A percentile compares a stretch with the other conserved stretches of the same genome.
These are phyloP conservation scores for Neofusicoccum sp. DNA, from an alignment of 2,329 filamentous ascomycete species.

Conservation along the genomic window DNA sequence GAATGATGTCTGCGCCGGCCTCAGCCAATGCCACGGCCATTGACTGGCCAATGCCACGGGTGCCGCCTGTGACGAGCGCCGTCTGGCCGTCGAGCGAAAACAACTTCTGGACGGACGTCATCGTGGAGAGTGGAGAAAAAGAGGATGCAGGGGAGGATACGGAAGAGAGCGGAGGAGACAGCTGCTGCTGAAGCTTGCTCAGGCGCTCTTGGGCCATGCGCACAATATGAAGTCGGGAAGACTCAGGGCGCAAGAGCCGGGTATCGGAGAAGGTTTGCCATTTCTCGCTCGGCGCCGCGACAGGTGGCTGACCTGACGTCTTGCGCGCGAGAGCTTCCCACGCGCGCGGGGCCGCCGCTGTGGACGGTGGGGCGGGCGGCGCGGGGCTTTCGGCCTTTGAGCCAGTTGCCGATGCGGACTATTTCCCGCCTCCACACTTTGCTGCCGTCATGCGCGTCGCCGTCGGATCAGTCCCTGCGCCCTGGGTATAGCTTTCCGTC, in stretches of 20 bases:
- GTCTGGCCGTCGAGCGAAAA: constrained; percentile 52
- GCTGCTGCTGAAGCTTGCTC: neutral
- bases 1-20: constrained; percentile 51
- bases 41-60: constrained; percentile 50
- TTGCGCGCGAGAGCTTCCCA: too few relatives aligned
- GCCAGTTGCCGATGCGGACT: constrained; percentile 15
- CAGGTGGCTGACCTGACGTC: too few relatives aligned
- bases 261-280: constrained; percentile 4
- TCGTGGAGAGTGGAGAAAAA: constrained; percentile 20
- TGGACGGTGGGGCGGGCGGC: neutral
- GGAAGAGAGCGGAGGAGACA: neutral
- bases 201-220: constrained; percentile 10
- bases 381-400: constrained; percentile 17
- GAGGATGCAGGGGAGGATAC: constrained; percentile 28
- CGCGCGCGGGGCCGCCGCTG: constrained; percentile 5
- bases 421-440: constrained; percentile 9
- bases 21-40: constrained; percentile 53
- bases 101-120: constrained; percentile 42
- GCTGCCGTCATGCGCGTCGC: constrained; percentile 1
- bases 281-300: too few relatives aligned
- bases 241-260: neutral
- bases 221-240: constrained; percentile 1
- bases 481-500: constrained; percentile 19
- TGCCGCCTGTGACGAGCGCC: constrained; percentile 51
- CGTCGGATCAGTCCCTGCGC: neutral